phyloP scores from a whole-genome alignment of 306 rosid species.

The Acacia crassicarpa region DNA sequence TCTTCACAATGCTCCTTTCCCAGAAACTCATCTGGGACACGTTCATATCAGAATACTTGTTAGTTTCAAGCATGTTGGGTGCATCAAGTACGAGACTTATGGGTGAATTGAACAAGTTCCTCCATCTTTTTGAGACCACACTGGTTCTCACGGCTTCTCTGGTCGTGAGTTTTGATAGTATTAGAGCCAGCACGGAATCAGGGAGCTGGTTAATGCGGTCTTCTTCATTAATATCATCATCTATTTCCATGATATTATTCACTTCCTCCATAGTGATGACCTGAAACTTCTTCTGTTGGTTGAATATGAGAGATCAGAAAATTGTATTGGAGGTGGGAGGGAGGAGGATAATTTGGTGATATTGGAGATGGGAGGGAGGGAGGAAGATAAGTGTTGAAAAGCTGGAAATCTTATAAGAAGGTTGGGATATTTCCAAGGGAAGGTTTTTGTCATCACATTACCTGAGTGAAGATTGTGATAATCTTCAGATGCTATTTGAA shows the following conservation, averaged over 20 bases:
- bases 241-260: background rate
- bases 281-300: background rate
- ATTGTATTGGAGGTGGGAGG: background rate
- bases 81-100: slow-evolving; percentile 30
- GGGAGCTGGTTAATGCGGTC: slow-evolving; percentile 37
- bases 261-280: background rate
- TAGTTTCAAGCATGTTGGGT: slow-evolving; percentile 23
- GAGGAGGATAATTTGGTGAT: background rate
- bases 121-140: slow-evolving; percentile 34
- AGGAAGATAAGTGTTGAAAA: background rate
- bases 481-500: background rate
- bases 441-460: no score
- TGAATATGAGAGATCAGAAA: background rate
- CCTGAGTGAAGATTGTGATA: background rate
- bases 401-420: no score
- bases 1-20: background rate
- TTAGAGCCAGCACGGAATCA: slow-evolving; percentile 8
- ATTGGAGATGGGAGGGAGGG: background rate
- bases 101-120: slow-evolving; percentile 14
- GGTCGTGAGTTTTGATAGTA: slow-evolving; percentile 23
- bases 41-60: background rate
- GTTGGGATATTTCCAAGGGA: no score
- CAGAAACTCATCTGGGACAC: background rate
- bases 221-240: background rate
- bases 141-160: slow-evolving; percentile 38